These are phyloP conservation scores for Balamuthia mandrillaris DNA, from an alignment of 208 protist species.

Conservation along the genomic window DNA sequence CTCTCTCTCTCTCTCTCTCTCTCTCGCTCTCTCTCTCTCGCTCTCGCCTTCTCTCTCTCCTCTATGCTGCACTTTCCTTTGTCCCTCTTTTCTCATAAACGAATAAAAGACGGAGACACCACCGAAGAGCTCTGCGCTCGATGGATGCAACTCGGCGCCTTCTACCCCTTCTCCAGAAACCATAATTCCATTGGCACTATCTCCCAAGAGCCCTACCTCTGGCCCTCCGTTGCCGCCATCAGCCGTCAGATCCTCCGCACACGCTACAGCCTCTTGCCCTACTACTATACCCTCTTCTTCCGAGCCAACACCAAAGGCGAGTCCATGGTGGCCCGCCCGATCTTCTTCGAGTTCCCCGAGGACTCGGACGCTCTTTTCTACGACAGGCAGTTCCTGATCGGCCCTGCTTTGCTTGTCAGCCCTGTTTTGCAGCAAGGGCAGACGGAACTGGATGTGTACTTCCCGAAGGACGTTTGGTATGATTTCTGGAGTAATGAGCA, in stretches of 20 bases:
- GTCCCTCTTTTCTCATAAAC: no score
- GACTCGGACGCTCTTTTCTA: slow-evolving; percentile 55
- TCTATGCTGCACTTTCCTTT: no score
- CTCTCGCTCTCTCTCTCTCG: no score
- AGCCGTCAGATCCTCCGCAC: background rate
- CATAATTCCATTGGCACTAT: slow-evolving; percentile 63
- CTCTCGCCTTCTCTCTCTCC: no score
- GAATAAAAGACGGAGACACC: slow-evolving; percentile 53
- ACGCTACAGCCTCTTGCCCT: background rate
- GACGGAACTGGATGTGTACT: slow-evolving; percentile 61
- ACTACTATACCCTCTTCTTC: background rate
- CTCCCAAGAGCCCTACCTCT: background rate
- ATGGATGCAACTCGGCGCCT: slow-evolving; percentile 52
- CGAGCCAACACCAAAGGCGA: background rate
- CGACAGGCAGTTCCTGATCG: slow-evolving; percentile 74
- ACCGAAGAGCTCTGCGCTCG: no score
- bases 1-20: background rate
- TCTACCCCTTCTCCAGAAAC: slow-evolving; percentile 81
- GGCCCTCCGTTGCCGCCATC: background rate
- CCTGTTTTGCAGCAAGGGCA: slow-evolving; percentile 25
- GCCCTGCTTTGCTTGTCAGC: slow-evolving; percentile 46
- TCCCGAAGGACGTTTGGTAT: slow-evolving; percentile 68
- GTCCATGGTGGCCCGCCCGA: slow-evolving; percentile 59
- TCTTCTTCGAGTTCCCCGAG: slow-evolving; percentile 75
- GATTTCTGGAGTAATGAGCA: background rate